phyloP scores from a whole-genome alignment of 2,329 filamentous ascomycete genomes.

The Lecanicillium sp. region DNA sequence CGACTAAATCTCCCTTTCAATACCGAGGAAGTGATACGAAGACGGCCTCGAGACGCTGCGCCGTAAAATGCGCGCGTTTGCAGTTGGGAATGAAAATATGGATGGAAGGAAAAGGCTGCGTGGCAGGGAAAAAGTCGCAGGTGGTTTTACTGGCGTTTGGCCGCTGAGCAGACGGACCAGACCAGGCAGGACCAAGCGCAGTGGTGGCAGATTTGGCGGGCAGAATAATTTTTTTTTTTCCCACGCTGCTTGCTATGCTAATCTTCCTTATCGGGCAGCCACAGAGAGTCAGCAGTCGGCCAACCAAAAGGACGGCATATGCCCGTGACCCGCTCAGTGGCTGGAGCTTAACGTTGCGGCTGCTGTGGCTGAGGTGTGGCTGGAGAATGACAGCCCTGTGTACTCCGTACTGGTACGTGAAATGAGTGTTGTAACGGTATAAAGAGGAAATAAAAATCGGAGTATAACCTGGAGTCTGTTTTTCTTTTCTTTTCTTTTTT shows the following conservation, averaged over 20 bases:
- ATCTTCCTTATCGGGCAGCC: slow-evolving; percentile 12
- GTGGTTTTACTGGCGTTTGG: background rate
- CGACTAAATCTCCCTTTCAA: background rate
- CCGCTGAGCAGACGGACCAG: too few species aligned
- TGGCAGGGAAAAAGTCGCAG: slow-evolving; percentile 5
- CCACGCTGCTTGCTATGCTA: too few species aligned
- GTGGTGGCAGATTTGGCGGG: too few species aligned
- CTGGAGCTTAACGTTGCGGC: background rate
- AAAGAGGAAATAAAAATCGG: too few species aligned
- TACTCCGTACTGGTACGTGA: background rate
- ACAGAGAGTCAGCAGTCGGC: slow-evolving; percentile 6
- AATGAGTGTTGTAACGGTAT: too few species aligned
- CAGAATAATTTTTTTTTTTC: slow-evolving; percentile 13
- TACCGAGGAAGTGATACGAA: slow-evolving; percentile 1
- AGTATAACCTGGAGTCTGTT: too few species aligned
- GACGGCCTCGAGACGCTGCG: slow-evolving; percentile 10
- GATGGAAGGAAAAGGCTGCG: slow-evolving; percentile 7
- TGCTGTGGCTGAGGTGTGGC: too few species aligned
- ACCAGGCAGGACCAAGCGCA: too few species aligned
- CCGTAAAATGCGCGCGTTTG: slow-evolving; percentile 10
- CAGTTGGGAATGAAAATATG: slow-evolving; percentile 3
- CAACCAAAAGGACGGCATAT: slow-evolving; percentile 7
- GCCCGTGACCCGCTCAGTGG: slow-evolving; percentile 8
- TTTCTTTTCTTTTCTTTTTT: too few species aligned
- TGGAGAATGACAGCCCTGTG: too few species aligned